A percentile compares a stretch with the other conserved stretches of the same genome.
phyloP scores from a whole-genome alignment of 164 flowering plant species.

The Echeveria elegans region DNA sequence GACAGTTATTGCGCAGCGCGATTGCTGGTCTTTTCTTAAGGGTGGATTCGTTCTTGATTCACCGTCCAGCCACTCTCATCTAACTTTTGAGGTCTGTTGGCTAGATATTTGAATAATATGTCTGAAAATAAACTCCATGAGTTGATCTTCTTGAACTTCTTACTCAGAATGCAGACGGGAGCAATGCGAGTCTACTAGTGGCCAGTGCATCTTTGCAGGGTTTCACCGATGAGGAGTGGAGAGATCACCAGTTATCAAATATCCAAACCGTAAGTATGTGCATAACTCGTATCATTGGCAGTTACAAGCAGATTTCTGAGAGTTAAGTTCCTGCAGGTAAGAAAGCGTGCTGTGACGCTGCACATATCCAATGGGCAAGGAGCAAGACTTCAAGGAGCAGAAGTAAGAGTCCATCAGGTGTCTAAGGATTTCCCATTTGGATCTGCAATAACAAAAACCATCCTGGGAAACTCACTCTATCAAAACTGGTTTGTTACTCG shows the following conservation, averaged over 20 bases:
- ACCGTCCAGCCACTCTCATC: conserved; percentile 28
- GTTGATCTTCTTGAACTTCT: not conserved
- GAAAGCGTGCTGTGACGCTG: conserved; percentile 61
- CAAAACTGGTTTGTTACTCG: conserved; percentile 81
- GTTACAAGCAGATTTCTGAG: not conserved
- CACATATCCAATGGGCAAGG: conserved; percentile 60
- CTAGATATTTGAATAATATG: not conserved
- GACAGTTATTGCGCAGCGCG: conserved; percentile 45
- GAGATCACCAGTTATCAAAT: conserved; percentile 43
- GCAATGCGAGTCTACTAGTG: conserved; percentile 27
- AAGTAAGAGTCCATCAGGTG: conserved; percentile 42
- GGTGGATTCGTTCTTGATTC: conserved; percentile 70
- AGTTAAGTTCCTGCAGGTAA: conserved; percentile 29
- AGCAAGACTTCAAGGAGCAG: conserved; percentile 50
- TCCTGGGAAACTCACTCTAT: conserved; percentile 63
- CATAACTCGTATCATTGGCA: not conserved
- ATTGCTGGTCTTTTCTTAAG: conserved; percentile 96
- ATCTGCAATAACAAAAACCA: conserved; percentile 75
- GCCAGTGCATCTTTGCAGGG: conserved; percentile 77
- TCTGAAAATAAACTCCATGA: not conserved
- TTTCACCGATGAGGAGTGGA: conserved; percentile 74
- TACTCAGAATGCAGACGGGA: conserved; percentile 31
- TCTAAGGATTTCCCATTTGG: conserved; percentile 89
- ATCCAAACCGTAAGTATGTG: conserved; percentile 37
- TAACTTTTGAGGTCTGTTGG: conserved; percentile 46